These are phyloP conservation scores for Solanum chilense DNA, from an alignment of 257 asterid genomes.

Conservation along the genomic window DNA sequence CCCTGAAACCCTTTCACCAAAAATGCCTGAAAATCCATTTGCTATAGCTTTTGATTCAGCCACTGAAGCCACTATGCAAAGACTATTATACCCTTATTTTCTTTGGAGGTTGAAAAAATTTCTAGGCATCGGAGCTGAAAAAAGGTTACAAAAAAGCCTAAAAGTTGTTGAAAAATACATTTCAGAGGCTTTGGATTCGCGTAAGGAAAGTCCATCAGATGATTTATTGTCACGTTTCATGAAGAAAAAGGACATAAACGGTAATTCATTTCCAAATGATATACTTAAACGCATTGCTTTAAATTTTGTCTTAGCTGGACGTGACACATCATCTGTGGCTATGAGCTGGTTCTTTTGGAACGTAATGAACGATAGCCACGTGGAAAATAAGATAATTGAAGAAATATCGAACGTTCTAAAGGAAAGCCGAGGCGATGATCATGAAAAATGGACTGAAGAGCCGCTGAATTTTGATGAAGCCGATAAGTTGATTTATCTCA, in stretches of 20 bases:
- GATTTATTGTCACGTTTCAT: conserved; percentile 71
- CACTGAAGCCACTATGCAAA: conserved; percentile 71
- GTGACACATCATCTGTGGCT: conserved; percentile 88
- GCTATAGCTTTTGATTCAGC: conserved; percentile 72
- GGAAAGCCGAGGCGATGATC: conserved; percentile 41
- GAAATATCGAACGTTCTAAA: conserved; percentile 34
- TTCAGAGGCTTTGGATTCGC: conserved; percentile 54
- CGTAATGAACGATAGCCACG: conserved; percentile 44
- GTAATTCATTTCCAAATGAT: conserved; percentile 31
- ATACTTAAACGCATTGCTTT: conserved; percentile 67
- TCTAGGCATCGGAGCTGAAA: conserved; percentile 46
- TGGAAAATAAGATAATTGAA: conserved; percentile 38
- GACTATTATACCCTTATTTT: conserved; percentile 58
- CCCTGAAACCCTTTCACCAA: conserved; percentile 68
- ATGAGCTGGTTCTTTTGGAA: conserved; percentile 88
- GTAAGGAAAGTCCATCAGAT: conserved; percentile 56
- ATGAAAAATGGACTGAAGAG: conserved; percentile 48
- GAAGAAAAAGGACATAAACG: conserved; percentile 53
- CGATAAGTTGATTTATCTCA: conserved; percentile 50
- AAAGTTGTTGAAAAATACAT: conserved; percentile 64
- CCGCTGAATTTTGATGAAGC: conserved; percentile 76
- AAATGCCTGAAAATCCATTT: conserved; percentile 66
- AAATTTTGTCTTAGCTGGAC: conserved; percentile 73
- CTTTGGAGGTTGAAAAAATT: conserved; percentile 65
- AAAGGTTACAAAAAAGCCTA: conserved; percentile 33